Base-by-base conservation (phyloP, 1,284 basidiomycete genomes). In the Marasmius oreades region DNA sequence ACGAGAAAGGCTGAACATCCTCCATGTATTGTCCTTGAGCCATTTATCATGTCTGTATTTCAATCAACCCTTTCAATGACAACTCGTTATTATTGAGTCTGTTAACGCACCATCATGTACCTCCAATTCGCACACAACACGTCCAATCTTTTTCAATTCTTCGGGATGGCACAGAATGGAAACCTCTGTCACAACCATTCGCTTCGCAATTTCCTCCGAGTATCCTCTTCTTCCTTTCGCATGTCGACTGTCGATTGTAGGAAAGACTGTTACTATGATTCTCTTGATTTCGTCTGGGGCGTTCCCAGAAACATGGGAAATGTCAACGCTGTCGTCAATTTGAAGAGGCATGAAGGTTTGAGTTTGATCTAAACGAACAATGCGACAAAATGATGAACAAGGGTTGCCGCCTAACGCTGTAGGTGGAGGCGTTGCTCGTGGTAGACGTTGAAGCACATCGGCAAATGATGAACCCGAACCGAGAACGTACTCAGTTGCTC, bases 31-130 rank as follows among this genome's bases (percentile, higher is more conserved):
- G 63, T 66, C 1, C 78, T 75, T 5, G 60, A 55, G 23, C 59
- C 63, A 55, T 76, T 79, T 53, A 78, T 66, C 81, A 83, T 82
- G 53, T 80, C 79, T 82, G 58, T 18, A 51, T 31, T 10, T 5
- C 10, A 31, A 31, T 31, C 10, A 34, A 44, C 22, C 18, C n/a
- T n/a, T 46, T 26, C n/a, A 31, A 53, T 46, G 7, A 48, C 1
- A 10, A 10, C 26, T 1, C n/a, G 33, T 42, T 22, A 36, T 42
- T 52, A 18, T 26, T 37, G 31, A 45, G 37, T 31, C 28, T 18
- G 39, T 23, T 31, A 20, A 43, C 64, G 23, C 56, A 81, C 80
- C 77, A 64, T 70, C 64, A 12, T 72, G 71, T 22, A 82, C 78
- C 26, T 71, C 73, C 50, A 78, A 72, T 61, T 81, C 77, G 28